Evolutionary conservation across 225 moss, liverwort and hornwort genomes (phyloP), one percentile per base, ranked within the genome.

Genomic region (Neckera pumila): DNA sequence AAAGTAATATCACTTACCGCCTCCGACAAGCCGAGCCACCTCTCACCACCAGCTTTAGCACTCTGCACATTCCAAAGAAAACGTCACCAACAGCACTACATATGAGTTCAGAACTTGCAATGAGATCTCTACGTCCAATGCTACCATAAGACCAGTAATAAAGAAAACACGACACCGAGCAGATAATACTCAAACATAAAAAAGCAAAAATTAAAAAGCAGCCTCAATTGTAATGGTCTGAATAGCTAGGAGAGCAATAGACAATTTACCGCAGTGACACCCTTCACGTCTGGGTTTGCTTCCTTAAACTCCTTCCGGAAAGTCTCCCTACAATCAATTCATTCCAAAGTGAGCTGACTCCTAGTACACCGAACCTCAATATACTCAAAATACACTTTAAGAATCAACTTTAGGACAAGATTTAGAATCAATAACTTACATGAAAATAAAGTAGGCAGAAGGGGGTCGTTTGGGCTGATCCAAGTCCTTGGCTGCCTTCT

Each of bases 21-120:
- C 69, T 93, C 93, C 72, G 95, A 91, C 92, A 95, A 79, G 85
- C 89, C 47, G 56, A 92, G 53, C 95, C 95, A 95, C 82, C 88
- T 95, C 88, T 90, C 91, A 74, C 92, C 95, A 78, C 92, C 95
- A 90, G 92, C 92, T 90, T 93, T 95, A 22, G 91, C 93, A 70
- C 89, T 89, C 92, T 93, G 92, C 88, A 90, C 80, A 90, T 73
- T 64, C 65, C 81, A 85, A 16, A 61, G 82, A 85, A 62, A 59
- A 36, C 27, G 17, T 87, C 60, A 89, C 47, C 51, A 64, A 81
- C 43, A 70, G 53, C 59, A 61, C 42, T 72, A 54, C 18, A 76
- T 38, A 26, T 5, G 11, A 80, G 53, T 72, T 72, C 64, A 19
- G 58, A 47, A 40, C 56, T 71, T 28, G 71, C 54, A 77, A 45